Conservation (phyloP, 768 basidiomycete genomes). For the Pholiota microspora region DNA sequence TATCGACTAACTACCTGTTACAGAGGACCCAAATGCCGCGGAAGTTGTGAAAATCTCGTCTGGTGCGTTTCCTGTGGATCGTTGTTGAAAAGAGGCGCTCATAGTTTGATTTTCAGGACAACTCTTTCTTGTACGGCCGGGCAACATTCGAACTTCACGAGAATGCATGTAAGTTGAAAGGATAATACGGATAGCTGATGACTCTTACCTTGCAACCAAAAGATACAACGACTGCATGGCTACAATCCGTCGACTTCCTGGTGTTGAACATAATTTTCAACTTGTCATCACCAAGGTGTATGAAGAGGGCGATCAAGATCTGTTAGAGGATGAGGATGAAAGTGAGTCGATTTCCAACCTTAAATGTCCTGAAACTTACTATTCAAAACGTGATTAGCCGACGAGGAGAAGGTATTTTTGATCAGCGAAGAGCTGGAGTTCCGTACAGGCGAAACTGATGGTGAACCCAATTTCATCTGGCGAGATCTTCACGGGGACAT, state of each 20-base stretch:
- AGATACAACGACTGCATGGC: constrained; percentile 97
- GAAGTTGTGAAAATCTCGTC: constrained; percentile 94
- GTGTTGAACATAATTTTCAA: constrained; percentile 79
- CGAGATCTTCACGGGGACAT: constrained; percentile 88
- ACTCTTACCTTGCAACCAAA: constrained; percentile 2
- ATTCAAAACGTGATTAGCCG: constrained; percentile 48
- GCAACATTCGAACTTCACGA: constrained; percentile 84
- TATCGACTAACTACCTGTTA: constrained; percentile 13
- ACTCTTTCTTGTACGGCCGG: constrained; percentile 88
- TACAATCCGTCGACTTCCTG: constrained; percentile 82
- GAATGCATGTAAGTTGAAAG: constrained; percentile 89
- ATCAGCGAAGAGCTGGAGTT: constrained; percentile 91
- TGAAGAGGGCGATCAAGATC: constrained; percentile 94
- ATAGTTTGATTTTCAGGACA: constrained; percentile 44
- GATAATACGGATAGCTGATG: too few species aligned
- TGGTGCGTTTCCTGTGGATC: constrained; percentile 31
- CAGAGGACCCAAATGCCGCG: constrained; percentile 91
- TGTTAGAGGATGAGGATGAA: constrained; percentile 92
- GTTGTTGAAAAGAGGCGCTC: not conserved
- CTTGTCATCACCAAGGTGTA: constrained; percentile 96
- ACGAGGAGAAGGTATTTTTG: constrained; percentile 91
- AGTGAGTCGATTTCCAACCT: constrained; percentile 42
- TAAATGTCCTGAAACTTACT: not conserved
- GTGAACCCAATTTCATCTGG: constrained; percentile 86
- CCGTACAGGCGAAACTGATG: constrained; percentile 67